Evolutionary conservation across 108 stramenopile species (phyloP).

Genomic region (Skeletonema costatum): DNA sequence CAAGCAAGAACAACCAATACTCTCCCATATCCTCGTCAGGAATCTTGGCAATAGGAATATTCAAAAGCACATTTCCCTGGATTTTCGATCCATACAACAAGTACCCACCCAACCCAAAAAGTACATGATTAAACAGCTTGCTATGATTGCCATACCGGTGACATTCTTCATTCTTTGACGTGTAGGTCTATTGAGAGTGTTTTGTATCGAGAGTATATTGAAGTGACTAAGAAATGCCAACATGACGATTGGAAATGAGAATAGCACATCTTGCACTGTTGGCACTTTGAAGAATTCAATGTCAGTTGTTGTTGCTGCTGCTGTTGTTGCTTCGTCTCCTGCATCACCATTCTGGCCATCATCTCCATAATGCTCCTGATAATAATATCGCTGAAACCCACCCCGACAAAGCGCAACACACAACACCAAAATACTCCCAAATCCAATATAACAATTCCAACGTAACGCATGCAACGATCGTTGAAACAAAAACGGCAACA

Average conservation of each 20-base stretch:
- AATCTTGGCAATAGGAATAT: constrained; percentile 28
- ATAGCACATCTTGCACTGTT: constrained; percentile 41
- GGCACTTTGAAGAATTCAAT: constrained; percentile 43
- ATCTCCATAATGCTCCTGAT: not conserved
- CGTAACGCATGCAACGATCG: constrained; percentile 72
- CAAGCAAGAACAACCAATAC: constrained; percentile 54
- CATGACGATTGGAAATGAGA: constrained; percentile 80
- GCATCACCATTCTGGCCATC: not conserved
- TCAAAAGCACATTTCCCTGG: constrained; percentile 70
- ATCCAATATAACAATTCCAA: constrained; percentile 84
- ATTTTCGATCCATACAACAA: constrained; percentile 53
- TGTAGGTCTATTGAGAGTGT: constrained; percentile 56
- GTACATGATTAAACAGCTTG: constrained; percentile 55
- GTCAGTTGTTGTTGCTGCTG: not conserved
- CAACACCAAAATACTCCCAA: constrained; percentile 62
- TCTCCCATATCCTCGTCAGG: constrained; percentile 16
- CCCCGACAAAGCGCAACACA: constrained; percentile 49
- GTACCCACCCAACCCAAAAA: constrained; percentile 71
- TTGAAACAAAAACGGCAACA: constrained; percentile 68
- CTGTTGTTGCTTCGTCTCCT: not conserved
- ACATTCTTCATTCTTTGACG: constrained; percentile 51
- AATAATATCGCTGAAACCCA: constrained; percentile 12
- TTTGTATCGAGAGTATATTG: constrained; percentile 78
- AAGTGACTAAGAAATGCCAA: constrained; percentile 73
- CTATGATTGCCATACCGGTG: constrained; percentile 41